phyloP scores from a whole-genome alignment of 257 asterid genomes.

The Primulina eburnea region DNA sequence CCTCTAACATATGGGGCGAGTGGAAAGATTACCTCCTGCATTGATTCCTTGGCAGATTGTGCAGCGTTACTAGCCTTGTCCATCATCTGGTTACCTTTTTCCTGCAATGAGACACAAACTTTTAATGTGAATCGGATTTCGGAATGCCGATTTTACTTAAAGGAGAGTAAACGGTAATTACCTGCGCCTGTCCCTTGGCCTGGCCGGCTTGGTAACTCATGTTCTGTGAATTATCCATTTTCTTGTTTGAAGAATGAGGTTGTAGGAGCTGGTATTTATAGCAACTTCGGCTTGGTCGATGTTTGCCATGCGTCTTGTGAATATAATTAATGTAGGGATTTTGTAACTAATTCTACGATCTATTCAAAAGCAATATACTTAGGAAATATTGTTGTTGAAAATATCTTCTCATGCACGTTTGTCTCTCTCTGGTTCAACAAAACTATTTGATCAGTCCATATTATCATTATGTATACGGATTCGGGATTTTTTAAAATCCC shows the following conservation, averaged over 20 bases:
- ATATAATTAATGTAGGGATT: neutral
- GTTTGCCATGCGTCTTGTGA: neutral
- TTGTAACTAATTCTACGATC: conserved; percentile 12
- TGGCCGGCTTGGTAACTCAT: conserved; percentile 61
- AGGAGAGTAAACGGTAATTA: neutral
- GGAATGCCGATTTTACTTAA: neutral
- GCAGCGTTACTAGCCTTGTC: conserved; percentile 55
- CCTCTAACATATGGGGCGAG: neutral
- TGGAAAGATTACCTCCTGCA: conserved; percentile 35
- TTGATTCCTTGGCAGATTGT: conserved; percentile 52
- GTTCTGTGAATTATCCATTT: conserved; percentile 45
- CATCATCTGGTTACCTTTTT: conserved; percentile 53
- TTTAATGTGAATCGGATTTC: neutral
- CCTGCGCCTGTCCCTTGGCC: conserved; percentile 60
- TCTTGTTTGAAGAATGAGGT: neutral
- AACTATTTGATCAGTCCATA: no score
- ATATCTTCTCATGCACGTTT: neutral
- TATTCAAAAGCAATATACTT: conserved; percentile 8
- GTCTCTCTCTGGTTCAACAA: neutral
- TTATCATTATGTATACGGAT: no score
- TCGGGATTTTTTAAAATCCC: no score
- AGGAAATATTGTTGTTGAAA: conserved; percentile 5
- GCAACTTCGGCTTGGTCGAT: neutral
- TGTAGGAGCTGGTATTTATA: conserved; percentile 11
- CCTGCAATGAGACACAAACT: conserved; percentile 29